Evolutionary conservation across 1,284 basidiomycete species (phyloP).

Genomic region (Ceratobasidium sp.): DNA sequence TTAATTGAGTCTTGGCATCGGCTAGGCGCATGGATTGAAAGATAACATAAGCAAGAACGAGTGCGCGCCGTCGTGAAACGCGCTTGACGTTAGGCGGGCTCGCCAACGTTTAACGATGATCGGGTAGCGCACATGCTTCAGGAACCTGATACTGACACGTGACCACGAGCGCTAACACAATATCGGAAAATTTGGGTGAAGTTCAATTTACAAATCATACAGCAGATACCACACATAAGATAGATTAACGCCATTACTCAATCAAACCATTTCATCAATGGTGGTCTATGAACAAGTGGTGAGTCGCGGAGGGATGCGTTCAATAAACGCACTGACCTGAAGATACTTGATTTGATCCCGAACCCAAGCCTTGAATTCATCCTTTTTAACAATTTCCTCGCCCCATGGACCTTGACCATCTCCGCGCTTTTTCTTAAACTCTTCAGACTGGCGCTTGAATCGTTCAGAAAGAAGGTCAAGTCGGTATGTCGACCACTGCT

Average conservation of each 20-base stretch:
- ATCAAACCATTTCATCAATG: conserved; percentile 44
- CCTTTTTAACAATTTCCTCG: conserved; percentile 40
- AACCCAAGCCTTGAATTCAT: conserved; percentile 47
- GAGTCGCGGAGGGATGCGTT: neutral
- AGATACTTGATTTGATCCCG: conserved; percentile 48
- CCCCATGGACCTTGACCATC: conserved; percentile 23
- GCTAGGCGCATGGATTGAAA: neutral
- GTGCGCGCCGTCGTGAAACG: neutral
- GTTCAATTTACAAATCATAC: neutral
- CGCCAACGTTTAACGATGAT: conserved; percentile 1
- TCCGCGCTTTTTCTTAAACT: conserved; percentile 23
- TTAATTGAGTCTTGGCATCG: neutral
- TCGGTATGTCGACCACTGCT: conserved; percentile 50
- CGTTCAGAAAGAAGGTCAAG: conserved; percentile 50
- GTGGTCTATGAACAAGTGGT: conserved; percentile 24
- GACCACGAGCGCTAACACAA: neutral
- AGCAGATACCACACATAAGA: neutral
- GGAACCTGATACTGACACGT: neutral
- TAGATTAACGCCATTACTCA: neutral
- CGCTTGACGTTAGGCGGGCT: conserved; percentile 17
- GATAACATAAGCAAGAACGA: neutral
- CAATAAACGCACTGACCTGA: neutral
- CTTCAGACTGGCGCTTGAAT: conserved; percentile 36
- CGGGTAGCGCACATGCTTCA: neutral
- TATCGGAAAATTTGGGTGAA: neutral